Conservation (phyloP, 1,284 basidiomycete genomes). For the Austroboletus niveus region DNA sequence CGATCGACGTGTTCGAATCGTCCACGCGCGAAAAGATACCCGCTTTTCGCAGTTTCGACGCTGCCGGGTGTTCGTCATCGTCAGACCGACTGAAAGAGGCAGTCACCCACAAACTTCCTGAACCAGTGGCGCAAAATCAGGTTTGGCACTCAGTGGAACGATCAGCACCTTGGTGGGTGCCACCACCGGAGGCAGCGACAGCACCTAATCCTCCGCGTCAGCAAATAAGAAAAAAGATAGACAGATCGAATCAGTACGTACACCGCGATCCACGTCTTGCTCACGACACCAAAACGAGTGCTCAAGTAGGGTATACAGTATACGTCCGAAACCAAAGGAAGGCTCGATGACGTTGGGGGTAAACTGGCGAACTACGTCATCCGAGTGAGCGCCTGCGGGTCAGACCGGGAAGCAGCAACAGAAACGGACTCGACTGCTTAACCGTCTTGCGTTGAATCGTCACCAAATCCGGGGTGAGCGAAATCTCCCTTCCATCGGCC, state of each 20-base stretch:
- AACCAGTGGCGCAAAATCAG: conserved; percentile 84
- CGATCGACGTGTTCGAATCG: conserved; percentile 93
- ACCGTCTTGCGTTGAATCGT: conserved; percentile 84
- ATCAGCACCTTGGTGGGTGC: conserved; percentile 97
- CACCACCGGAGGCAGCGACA: conserved; percentile 88
- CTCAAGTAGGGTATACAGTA: conserved; percentile 92
- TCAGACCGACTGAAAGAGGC: neutral
- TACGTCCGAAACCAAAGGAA: conserved; percentile 97
- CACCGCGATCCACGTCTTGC: conserved; percentile 85
- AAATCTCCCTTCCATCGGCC: conserved; percentile 68
- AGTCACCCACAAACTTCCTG: conserved; percentile 82
- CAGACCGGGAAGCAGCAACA: neutral
- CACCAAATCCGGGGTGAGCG: conserved; percentile 74
- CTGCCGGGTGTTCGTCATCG: conserved; percentile 41
- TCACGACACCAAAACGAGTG: conserved; percentile 97
- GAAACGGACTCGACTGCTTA: conserved; percentile 79
- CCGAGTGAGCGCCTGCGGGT: conserved; percentile 13
- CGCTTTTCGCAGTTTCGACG: conserved; percentile 80
- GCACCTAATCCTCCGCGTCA: conserved; percentile 53
- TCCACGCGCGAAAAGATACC: conserved; percentile 94
- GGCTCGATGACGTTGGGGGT: conserved; percentile 99
- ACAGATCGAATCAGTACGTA: conserved; percentile 28
- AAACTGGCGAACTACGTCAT: conserved; percentile 75
- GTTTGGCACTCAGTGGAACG: conserved; percentile 89
- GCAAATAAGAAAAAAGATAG: neutral